Evolutionary conservation across 441 rosid genomes (phyloP).

Genomic region (Biscutella auriculata): DNA sequence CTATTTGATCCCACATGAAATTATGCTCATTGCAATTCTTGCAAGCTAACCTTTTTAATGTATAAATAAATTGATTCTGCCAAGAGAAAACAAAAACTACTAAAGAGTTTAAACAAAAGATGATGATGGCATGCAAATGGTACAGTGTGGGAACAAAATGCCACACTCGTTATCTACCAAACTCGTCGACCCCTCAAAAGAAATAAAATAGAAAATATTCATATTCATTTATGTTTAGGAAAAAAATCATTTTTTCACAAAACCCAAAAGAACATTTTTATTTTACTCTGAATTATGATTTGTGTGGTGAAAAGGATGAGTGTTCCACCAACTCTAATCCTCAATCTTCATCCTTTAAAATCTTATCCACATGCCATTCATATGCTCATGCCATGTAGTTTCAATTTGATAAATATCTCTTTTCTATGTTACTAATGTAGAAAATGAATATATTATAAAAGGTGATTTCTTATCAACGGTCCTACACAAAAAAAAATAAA

Average conservation of each 20-base stretch:
- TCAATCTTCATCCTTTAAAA: constrained; percentile 37
- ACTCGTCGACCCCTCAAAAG: constrained; percentile 16
- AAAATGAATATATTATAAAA: background rate
- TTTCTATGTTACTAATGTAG: background rate
- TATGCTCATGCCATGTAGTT: constrained; percentile 7
- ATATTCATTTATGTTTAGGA: background rate
- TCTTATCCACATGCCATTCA: constrained; percentile 19
- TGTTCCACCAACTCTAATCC: constrained; percentile 48
- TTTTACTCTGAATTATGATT: background rate
- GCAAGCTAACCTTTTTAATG: constrained; percentile 14
- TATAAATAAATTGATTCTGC: background rate
- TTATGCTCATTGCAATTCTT: constrained; percentile 9
- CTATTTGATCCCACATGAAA: constrained; percentile 20
- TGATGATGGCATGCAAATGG: constrained; percentile 27
- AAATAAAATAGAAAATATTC: background rate
- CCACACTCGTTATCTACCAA: constrained; percentile 35
- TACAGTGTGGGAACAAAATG: constrained; percentile 27
- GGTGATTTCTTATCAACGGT: constrained; percentile 11
- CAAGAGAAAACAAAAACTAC: background rate
- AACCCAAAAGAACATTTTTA: no score
- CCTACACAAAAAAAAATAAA: constrained; percentile 19
- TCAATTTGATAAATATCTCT: background rate
- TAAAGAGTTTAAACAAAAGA: constrained; percentile 15
- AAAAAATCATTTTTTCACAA: background rate
- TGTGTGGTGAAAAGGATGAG: constrained; percentile 32